Conservation (phyloP, 805 yeast genomes). For the Brettanomyces anomalus region DNA sequence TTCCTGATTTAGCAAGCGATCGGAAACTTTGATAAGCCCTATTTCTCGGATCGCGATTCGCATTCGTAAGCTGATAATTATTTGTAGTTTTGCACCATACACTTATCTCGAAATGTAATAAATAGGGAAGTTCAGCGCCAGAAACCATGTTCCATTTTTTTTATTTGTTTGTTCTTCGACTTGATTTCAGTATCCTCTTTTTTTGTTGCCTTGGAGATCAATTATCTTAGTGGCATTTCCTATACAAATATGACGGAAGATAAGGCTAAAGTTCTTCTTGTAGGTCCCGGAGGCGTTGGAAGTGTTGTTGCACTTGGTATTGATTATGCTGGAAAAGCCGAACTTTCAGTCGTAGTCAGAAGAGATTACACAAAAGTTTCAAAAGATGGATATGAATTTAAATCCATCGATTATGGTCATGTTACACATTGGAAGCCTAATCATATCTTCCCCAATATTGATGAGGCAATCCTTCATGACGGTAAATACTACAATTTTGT, state of each 20-base stretch:
- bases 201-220: too few relatives aligned
- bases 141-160: too few relatives aligned
- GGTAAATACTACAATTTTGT: constrained; percentile 27
- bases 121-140: too few relatives aligned
- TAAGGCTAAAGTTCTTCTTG: constrained; percentile 24
- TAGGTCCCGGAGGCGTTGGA: constrained; percentile 86
- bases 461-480: constrained; percentile 32
- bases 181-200: too few relatives aligned
- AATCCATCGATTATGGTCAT: constrained; percentile 54
- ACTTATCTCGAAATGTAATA: too few relatives aligned
- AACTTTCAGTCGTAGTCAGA: constrained; percentile 53
- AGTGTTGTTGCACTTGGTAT: constrained; percentile 61
- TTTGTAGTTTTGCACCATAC: too few relatives aligned
- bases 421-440: constrained; percentile 48
- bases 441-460: constrained; percentile 24
- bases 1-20: too few relatives aligned
- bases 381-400: constrained; percentile 8
- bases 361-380: constrained; percentile 47
- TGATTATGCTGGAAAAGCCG: constrained; percentile 33
- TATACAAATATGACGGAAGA: not conserved
- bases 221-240: too few relatives aligned
- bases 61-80: too few relatives aligned
- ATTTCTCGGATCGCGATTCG: too few relatives aligned
- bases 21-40: too few relatives aligned
- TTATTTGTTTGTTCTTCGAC: too few relatives aligned